Base-by-base conservation (phyloP, 805 yeast species). In the Danielia reshetovae region DNA sequence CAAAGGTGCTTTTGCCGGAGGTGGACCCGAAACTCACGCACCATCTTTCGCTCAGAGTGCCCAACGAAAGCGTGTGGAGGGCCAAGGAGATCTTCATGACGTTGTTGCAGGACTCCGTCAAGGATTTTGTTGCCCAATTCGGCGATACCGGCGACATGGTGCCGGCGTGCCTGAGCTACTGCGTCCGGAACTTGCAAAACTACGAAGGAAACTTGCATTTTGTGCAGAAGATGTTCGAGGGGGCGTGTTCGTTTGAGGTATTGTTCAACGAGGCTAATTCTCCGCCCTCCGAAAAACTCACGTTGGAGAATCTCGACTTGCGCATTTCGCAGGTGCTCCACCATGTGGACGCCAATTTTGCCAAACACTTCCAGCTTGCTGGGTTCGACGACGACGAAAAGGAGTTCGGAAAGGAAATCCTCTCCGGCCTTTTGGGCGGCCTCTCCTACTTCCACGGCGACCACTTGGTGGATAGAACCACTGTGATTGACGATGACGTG, bases 391-490 rank as follows among this genome's bases (percentile, higher is more conserved):
- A 70, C 30, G 54, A 51, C 6, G 54, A 55, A 30, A 48, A 60
- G 36, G 49, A 49, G 27, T 89, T 93, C 62, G 95, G 88, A 1
- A 70, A 84, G 48, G 89, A 85, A 47, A 66, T 87, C 26, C 52
- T 90, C 7, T 83, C 97, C 0, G 90, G 89, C 36, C 66, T 93
- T 28, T 55, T 85, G 37, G 98, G 97, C 14, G 97, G 97, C 10
- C 72, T 93, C 34, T 85, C 95, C 2, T 88, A 87, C 59, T 84
- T 84, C 51, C 70, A 85, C 51, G 97, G 98, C 22, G 83, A 79
- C 34, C 85, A 82, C 32, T 52, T 83, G 32, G 93, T 93, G 16
- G 96, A 89, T 54, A 67, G 95, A 46, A 77, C 86, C 1, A 65
- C 69, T 4, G 65, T 80, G 22, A 86, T 81, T 45, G 88, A 83